These are phyloP conservation scores for Talaromyces marneffei DNA, from an alignment of 2,329 filamentous ascomycete genomes.

Conservation along the genomic window DNA sequence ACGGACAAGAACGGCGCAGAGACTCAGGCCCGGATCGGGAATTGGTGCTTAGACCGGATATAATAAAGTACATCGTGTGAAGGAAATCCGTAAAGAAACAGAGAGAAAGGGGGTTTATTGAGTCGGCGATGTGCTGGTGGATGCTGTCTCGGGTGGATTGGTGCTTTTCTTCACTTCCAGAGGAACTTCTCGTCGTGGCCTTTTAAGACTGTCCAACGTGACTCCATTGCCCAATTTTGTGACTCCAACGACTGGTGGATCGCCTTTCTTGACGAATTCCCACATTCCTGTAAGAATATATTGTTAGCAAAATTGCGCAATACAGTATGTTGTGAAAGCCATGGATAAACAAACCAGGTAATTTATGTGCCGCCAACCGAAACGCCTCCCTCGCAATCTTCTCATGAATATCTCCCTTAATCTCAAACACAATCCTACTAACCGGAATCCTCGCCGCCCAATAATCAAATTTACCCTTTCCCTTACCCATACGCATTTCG, in stretches of 20 bases:
- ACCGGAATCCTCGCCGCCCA: slow-evolving; percentile 89
- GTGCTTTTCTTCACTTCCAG: slow-evolving; percentile 28
- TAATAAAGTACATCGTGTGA: background rate
- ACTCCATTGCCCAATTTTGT: slow-evolving; percentile 79
- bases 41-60: slow-evolving; percentile 46
- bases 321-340: background rate
- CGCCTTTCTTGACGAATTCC: slow-evolving; percentile 91
- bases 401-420: slow-evolving; percentile 89
- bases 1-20: slow-evolving; percentile 46
- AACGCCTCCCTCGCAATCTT: slow-evolving; percentile 92
- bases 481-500: slow-evolving; percentile 98
- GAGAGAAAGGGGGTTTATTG: slow-evolving; percentile 24
- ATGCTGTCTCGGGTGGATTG: slow-evolving; percentile 28
- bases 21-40: slow-evolving; percentile 50
- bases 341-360: slow-evolving; percentile 69
- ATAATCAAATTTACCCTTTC: slow-evolving; percentile 94
- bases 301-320: background rate
- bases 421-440: slow-evolving; percentile 85
- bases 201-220: slow-evolving; percentile 76
- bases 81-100: background rate
- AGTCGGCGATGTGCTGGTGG: slow-evolving; percentile 31
- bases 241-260: slow-evolving; percentile 82
- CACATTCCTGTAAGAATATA: slow-evolving; percentile 48
- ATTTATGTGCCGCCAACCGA: slow-evolving; percentile 85
- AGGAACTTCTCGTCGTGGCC: slow-evolving; percentile 64